Percentiles rank a stretch among this genome's conserved stretches.
These are phyloP conservation scores for Pythium insidiosum DNA, from an alignment of 352 stramenopile species.

Conservation along the genomic window DNA sequence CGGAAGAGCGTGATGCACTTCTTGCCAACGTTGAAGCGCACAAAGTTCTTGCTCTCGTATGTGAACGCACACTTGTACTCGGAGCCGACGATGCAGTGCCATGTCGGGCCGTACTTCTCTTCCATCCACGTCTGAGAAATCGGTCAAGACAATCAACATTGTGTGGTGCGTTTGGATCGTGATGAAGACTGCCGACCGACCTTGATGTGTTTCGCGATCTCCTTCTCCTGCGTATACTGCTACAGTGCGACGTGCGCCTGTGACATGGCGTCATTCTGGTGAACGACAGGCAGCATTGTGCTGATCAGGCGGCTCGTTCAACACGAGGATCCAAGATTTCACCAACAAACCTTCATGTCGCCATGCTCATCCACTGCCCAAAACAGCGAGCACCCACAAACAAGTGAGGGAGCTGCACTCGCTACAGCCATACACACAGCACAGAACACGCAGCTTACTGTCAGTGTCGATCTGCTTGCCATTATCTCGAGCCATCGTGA, in stretches of 20 bases:
- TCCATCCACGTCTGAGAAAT: conserved; percentile 45
- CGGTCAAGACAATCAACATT: too few relatives aligned
- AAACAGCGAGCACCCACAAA: not conserved
- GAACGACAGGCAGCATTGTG: too few relatives aligned
- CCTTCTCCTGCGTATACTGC: conserved; percentile 72
- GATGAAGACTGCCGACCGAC: too few relatives aligned
- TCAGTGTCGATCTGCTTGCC: conserved; percentile 80
- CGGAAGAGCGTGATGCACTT: conserved; percentile 82
- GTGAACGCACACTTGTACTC: conserved; percentile 70
- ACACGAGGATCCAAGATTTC: too few relatives aligned
- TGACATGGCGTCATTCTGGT: conserved; percentile 57
- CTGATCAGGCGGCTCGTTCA: too few relatives aligned
- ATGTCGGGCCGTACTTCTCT: conserved; percentile 55
- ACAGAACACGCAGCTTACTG: conserved; percentile 36
- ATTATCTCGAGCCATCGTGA: conserved; percentile 43
- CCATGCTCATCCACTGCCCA: conserved; percentile 72
- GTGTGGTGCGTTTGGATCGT: too few relatives aligned
- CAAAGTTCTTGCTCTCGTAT: conserved; percentile 83
- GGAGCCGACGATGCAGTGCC: conserved; percentile 73
- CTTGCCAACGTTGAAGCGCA: conserved; percentile 78
- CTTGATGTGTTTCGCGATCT: conserved; percentile 75
- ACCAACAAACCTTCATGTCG: conserved; percentile 64
- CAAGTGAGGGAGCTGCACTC: too few relatives aligned
- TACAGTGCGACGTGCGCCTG: conserved; percentile 63
- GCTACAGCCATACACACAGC: not conserved